These are phyloP conservation scores for Xylaria sp. DNA, from an alignment of 2,329 filamentous ascomycete species.

Conservation along the genomic window DNA sequence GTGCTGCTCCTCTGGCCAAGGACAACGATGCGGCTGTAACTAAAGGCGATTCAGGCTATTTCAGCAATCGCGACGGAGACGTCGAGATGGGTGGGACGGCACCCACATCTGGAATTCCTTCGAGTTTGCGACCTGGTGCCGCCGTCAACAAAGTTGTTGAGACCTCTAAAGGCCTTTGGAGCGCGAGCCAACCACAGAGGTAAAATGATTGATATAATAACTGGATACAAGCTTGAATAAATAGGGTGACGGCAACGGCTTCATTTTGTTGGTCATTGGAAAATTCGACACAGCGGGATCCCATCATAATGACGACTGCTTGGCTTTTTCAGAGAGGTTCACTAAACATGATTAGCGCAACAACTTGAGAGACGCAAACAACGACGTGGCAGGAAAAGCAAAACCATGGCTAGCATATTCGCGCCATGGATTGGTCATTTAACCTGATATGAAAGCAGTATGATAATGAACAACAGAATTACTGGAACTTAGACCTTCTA, in stretches of 20 bases:
- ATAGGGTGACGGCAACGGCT: not conserved
- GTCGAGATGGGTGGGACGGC: constrained; percentile 55
- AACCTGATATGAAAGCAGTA: constrained; percentile 9
- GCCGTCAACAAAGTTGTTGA: constrained; percentile 64
- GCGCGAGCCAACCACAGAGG: constrained; percentile 41
- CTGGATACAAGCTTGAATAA: constrained; percentile 17
- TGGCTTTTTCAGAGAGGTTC: constrained; percentile 6
- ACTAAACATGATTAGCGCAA: constrained; percentile 18
- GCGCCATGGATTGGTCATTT: not conserved
- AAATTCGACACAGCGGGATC: constrained; percentile 12
- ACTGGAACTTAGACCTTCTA: constrained; percentile 15
- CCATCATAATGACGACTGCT: constrained; percentile 4
- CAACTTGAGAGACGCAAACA: not conserved
- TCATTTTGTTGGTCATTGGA: constrained; percentile 1
- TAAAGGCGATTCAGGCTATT: constrained; percentile 56
- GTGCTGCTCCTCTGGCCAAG: constrained; percentile 44
- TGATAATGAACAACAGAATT: constrained; percentile 14
- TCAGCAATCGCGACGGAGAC: constrained; percentile 49
- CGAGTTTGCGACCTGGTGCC: constrained; percentile 60
- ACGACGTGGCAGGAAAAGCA: not conserved
- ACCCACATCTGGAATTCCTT: constrained; percentile 49
- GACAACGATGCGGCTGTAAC: constrained; percentile 53
- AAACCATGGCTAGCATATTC: not conserved
- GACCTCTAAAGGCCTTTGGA: constrained; percentile 69
- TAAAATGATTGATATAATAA: constrained; percentile 26